phyloP scores from a whole-genome alignment of 2,329 filamentous ascomycete species.

The Epichloe amarillans region DNA sequence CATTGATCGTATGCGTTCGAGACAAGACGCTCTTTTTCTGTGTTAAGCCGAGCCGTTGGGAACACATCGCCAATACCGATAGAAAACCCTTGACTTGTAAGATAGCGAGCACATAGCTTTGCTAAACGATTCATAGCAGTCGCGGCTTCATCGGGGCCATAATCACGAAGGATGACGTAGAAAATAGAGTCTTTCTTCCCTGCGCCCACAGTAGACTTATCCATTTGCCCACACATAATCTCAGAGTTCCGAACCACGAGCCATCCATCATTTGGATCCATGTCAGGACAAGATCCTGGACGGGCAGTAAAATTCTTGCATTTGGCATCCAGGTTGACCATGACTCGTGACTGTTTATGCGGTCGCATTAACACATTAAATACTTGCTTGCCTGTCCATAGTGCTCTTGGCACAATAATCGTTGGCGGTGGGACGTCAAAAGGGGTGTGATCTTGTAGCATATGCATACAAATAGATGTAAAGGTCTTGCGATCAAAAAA shows the following conservation, averaged over 20 bases:
- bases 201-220: constrained; percentile 92
- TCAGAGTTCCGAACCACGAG: constrained; percentile 91
- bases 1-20: constrained; percentile 66
- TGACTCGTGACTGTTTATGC: constrained; percentile 67
- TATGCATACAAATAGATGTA: constrained; percentile 80
- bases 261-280: constrained; percentile 81
- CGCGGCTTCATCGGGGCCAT: constrained; percentile 76
- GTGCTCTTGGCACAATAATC: constrained; percentile 67
- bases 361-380: constrained; percentile 87
- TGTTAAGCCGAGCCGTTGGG: constrained; percentile 56
- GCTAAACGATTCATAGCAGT: constrained; percentile 88
- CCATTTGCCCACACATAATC: constrained; percentile 94
- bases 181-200: constrained; percentile 98
- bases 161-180: constrained; percentile 92
- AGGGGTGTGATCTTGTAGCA: constrained; percentile 68
- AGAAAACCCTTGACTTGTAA: constrained; percentile 87
- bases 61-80: constrained; percentile 94
- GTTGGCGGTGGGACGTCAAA: constrained; percentile 80
- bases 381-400: constrained; percentile 96
- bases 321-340: constrained; percentile 86
- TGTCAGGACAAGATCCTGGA: constrained; percentile 45
- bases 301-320: constrained; percentile 66
- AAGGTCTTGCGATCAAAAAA: constrained; percentile 88
- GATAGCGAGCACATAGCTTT: constrained; percentile 75
- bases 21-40: constrained; percentile 64